These are phyloP conservation scores for Xanthoconium separans DNA, from an alignment of 1,284 basidiomycete species.

Conservation along the genomic window DNA sequence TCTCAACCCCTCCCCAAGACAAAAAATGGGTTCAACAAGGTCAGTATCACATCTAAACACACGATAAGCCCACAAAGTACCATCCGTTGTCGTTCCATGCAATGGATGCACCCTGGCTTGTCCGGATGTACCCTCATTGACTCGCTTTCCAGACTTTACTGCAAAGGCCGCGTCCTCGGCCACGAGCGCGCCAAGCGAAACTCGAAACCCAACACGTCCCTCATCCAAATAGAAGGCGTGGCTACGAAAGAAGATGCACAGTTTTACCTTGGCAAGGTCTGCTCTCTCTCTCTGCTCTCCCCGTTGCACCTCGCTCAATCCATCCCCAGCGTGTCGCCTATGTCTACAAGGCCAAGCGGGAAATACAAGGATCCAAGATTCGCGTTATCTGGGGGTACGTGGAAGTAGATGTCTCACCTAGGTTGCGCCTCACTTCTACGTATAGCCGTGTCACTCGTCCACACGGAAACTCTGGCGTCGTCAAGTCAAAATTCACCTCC, in stretches of 20 bases:
- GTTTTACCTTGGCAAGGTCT: slow-evolving; percentile 98
- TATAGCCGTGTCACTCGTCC: slow-evolving; percentile 84
- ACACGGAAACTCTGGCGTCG: slow-evolving; percentile 94
- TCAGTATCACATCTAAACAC: slow-evolving; percentile 39
- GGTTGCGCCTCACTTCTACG: not conserved
- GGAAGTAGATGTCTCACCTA: slow-evolving; percentile 8
- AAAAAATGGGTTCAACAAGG: slow-evolving; percentile 74
- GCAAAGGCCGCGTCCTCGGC: slow-evolving; percentile 95
- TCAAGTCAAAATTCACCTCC: slow-evolving; percentile 95
- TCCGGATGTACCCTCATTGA: slow-evolving; percentile 20
- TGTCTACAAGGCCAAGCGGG: slow-evolving; percentile 95
- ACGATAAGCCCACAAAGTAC: slow-evolving; percentile 12
- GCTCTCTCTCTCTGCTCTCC: slow-evolving; percentile 23
- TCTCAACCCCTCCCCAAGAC: slow-evolving; percentile 45
- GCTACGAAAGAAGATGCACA: slow-evolving; percentile 91
- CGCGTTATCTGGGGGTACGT: slow-evolving; percentile 95
- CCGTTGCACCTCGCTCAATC: not conserved
- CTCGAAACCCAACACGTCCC: slow-evolving; percentile 91
- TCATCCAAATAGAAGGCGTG: slow-evolving; percentile 98
- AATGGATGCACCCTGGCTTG: slow-evolving; percentile 18
- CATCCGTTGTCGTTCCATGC: slow-evolving; percentile 33
- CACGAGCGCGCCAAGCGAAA: slow-evolving; percentile 99
- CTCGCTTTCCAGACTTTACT: slow-evolving; percentile 74
- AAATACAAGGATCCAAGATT: slow-evolving; percentile 89
- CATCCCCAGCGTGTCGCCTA: slow-evolving; percentile 86